Conservation (phyloP, 148 eudicot genomes). For the Amaranthus palmeri region DNA sequence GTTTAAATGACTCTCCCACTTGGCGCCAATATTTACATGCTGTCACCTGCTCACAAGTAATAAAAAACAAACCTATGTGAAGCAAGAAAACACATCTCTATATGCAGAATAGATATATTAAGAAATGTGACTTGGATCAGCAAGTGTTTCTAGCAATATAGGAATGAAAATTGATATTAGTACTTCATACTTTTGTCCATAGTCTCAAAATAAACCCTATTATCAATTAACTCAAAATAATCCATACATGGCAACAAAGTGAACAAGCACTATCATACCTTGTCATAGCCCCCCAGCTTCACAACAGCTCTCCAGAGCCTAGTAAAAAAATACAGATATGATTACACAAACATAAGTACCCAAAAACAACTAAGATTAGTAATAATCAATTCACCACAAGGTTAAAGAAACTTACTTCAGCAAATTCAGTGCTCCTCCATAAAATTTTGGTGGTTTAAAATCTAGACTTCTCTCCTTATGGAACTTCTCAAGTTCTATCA, state of each 20-base stretch:
- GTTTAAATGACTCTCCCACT: conserved; percentile 86
- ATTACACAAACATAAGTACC: background rate
- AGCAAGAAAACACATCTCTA: background rate
- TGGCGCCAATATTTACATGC: conserved; percentile 84
- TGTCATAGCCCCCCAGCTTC: conserved; percentile 88
- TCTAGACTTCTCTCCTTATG: conserved; percentile 55
- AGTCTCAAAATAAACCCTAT: too few species aligned
- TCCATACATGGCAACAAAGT: conserved; percentile 1
- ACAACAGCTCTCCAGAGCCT: conserved; percentile 89
- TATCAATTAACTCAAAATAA: too few species aligned
- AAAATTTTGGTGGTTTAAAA: conserved; percentile 86
- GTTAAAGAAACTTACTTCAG: conserved; percentile 50
- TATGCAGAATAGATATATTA: background rate
- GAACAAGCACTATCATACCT: conserved; percentile 40
- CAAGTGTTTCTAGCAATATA: background rate
- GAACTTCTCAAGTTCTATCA: conserved; percentile 65
- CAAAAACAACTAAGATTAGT: background rate
- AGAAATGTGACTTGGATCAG: background rate
- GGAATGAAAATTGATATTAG: background rate
- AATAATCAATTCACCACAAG: background rate
- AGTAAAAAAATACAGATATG: conserved; percentile 10
- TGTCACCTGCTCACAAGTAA: conserved; percentile 50
- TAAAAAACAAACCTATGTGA: background rate
- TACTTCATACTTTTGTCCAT: too few species aligned
- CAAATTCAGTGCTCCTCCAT: conserved; percentile 78